A percentile compares a stretch with the other conserved stretches of the same genome.
Evolutionary conservation across 2,329 filamentous ascomycete genomes (phyloP).

Genomic region (Berkeleyomyces rouxiae): DNA sequence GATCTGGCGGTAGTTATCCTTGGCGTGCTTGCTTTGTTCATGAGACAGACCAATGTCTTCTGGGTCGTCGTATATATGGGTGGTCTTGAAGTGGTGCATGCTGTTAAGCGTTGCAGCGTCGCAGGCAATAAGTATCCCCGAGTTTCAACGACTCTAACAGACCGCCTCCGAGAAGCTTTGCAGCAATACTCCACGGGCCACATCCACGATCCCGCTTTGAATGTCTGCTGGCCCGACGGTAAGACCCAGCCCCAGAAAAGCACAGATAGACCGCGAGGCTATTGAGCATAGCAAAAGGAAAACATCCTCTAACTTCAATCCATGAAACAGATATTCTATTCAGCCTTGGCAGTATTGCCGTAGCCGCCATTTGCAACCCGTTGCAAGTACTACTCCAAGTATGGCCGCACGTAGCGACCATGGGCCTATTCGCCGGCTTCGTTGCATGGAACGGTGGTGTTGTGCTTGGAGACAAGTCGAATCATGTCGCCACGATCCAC

Average conservation of each 20-base stretch:
- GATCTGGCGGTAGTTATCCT: conserved; percentile 32
- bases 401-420: conserved; percentile 44
- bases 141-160: conserved; percentile 17
- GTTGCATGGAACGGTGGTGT: conserved; percentile 80
- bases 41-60: conserved; percentile 93
- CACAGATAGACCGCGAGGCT: no score
- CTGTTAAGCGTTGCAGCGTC: conserved; percentile 27
- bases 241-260: not conserved
- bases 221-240: conserved; percentile 30
- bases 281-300: not conserved
- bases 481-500: conserved; percentile 80
- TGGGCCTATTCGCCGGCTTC: conserved; percentile 55
- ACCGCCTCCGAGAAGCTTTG: conserved; percentile 24
- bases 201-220: conserved; percentile 37
- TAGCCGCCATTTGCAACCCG: conserved; percentile 38
- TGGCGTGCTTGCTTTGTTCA: conserved; percentile 51
- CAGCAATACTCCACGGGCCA: conserved; percentile 33
- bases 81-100: conserved; percentile 38
- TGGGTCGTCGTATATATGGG: conserved; percentile 75
- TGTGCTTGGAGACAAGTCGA: conserved; percentile 90
- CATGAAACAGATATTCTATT: conserved; percentile 32
- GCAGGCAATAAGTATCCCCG: not conserved
- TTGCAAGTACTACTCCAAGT: conserved; percentile 29
- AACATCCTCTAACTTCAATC: conserved; percentile 13
- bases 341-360: conserved; percentile 44